phyloP scores from a whole-genome alignment of 805 yeast genomes.

The Brettanomyces anomalus region DNA sequence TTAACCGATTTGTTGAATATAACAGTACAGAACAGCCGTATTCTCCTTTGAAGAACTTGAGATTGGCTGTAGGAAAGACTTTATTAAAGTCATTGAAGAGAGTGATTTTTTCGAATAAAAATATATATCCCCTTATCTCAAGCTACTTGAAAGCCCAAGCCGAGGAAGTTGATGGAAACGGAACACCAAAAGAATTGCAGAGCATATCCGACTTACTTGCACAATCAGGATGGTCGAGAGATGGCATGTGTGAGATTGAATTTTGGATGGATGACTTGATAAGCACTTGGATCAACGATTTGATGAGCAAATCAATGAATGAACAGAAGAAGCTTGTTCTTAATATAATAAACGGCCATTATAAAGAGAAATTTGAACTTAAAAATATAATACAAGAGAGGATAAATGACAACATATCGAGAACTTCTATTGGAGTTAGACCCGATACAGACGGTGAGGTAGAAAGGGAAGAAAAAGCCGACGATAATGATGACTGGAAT shows the following conservation, averaged over 20 bases:
- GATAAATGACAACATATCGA: not conserved
- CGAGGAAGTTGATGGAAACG: not conserved
- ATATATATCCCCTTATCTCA: slow-evolving; percentile 19
- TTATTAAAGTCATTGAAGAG: slow-evolving; percentile 14
- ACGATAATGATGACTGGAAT: slow-evolving; percentile 15
- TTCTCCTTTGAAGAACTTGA: slow-evolving; percentile 11
- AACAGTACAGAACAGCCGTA: slow-evolving; percentile 4
- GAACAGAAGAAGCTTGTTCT: slow-evolving; percentile 16
- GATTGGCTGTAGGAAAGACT: slow-evolving; percentile 12
- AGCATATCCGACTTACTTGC: slow-evolving; percentile 16
- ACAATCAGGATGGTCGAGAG: slow-evolving; percentile 21
- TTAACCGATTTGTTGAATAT: slow-evolving; percentile 13
- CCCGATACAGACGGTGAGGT: too few species aligned
- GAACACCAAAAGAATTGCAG: slow-evolving; percentile 8
- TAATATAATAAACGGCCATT: slow-evolving; percentile 8
- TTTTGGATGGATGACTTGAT: slow-evolving; percentile 26
- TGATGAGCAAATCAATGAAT: slow-evolving; percentile 19
- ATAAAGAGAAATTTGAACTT: not conserved
- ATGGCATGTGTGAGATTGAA: slow-evolving; percentile 24
- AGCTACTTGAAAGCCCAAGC: slow-evolving; percentile 11
- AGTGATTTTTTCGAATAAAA: slow-evolving; percentile 15
- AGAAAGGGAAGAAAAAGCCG: slow-evolving; percentile 5
- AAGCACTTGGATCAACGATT: slow-evolving; percentile 20
- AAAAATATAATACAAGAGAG: not conserved
- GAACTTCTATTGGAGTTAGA: too few species aligned